phyloP scores from a whole-genome alignment of 2,329 filamentous ascomycete genomes.

The Fusarium verticillioides region DNA sequence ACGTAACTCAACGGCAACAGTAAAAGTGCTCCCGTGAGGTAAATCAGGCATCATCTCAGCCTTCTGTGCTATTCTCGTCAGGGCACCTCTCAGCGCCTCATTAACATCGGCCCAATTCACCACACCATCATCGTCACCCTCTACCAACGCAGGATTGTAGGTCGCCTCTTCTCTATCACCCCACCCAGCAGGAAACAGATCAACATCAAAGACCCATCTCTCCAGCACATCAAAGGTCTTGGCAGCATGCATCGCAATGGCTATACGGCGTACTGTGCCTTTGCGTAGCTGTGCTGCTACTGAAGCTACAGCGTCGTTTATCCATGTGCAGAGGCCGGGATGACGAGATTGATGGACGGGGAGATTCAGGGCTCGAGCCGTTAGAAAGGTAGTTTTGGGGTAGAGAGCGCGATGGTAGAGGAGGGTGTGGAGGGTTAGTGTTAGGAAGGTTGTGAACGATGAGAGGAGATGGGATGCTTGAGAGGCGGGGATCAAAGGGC shows the following conservation, averaged over 20 bases:
- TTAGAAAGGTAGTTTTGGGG: constrained; percentile 79
- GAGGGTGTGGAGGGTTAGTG: constrained; percentile 85
- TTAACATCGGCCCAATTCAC: constrained; percentile 71
- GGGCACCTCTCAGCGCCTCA: constrained; percentile 76
- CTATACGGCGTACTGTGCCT: constrained; percentile 59
- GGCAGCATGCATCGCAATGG: constrained; percentile 59
- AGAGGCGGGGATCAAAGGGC: constrained; percentile 47
- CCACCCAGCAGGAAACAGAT: constrained; percentile 57
- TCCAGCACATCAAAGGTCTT: constrained; percentile 60
- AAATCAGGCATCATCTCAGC: constrained; percentile 67
- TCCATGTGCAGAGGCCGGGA: constrained; percentile 86
- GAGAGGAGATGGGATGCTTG: constrained; percentile 64
- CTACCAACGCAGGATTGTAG: constrained; percentile 41
- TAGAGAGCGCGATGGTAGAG: constrained; percentile 86
- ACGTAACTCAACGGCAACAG: constrained; percentile 78
- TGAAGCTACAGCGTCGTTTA: constrained; percentile 81
- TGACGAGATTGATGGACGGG: constrained; percentile 88
- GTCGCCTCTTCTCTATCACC: constrained; percentile 36
- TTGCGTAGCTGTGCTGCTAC: constrained; percentile 75
- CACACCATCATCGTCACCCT: constrained; percentile 31
- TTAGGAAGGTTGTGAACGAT: constrained; percentile 83
- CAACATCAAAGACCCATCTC: constrained; percentile 70
- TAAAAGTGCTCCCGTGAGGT: constrained; percentile 76
- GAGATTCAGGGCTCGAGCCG: constrained; percentile 83
- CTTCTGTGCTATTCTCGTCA: constrained; percentile 70